These are phyloP conservation scores for Tricholoma terreum DNA, from an alignment of 768 basidiomycete species.

Conservation along the genomic window DNA sequence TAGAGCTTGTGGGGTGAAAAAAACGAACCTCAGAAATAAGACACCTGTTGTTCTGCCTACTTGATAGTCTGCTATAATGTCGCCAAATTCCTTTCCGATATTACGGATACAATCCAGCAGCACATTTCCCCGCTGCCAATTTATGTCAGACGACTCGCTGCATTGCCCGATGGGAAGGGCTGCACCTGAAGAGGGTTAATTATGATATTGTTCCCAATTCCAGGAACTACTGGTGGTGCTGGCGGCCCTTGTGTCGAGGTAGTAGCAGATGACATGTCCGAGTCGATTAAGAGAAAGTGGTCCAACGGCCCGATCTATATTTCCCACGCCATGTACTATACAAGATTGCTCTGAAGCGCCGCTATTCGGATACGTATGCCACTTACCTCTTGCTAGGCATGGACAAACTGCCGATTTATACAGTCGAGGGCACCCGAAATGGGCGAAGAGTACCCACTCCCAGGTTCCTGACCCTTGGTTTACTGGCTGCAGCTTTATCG, in stretches of 20 bases:
- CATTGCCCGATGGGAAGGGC: neutral
- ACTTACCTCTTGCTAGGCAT: constrained; percentile 16
- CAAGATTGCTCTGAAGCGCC: no score
- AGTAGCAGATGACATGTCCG: constrained; percentile 10
- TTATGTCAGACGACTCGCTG: constrained; percentile 1
- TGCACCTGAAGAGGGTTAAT: constrained; percentile 59
- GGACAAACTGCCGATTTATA: constrained; percentile 33
- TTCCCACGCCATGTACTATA: no score
- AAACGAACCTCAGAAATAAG: constrained; percentile 77
- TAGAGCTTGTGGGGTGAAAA: neutral
- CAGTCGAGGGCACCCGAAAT: neutral
- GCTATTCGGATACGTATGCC: neutral
- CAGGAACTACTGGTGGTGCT: constrained; percentile 65
- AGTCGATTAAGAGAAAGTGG: constrained; percentile 2
- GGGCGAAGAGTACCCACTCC: neutral
- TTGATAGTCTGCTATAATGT: constrained; percentile 92
- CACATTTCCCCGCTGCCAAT: constrained; percentile 74
- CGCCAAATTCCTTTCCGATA: constrained; percentile 91
- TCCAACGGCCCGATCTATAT: neutral
- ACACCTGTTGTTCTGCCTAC: constrained; percentile 93
- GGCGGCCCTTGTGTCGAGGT: constrained; percentile 18
- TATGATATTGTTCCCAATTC: constrained; percentile 60
- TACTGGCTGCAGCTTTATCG: constrained; percentile 13
- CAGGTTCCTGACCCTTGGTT: constrained; percentile 1
- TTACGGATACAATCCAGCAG: constrained; percentile 84